Evolutionary conservation across 805 yeast genomes (phyloP), one percentile per base, ranked within the genome.

Genomic region (Candida saitoana): DNA sequence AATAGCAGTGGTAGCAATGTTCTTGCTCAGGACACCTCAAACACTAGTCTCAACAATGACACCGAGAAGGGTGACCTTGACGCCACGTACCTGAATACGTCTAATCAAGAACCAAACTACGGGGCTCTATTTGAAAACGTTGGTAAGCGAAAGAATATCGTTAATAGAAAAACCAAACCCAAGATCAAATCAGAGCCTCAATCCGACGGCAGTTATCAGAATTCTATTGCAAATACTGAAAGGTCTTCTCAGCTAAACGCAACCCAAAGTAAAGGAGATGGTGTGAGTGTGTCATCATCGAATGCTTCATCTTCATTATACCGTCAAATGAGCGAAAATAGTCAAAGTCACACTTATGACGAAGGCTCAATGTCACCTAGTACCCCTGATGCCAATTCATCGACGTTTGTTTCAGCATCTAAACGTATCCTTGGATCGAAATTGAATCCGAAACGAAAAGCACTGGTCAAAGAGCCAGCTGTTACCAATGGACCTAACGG

Each of bases 81-180:
- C 11, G 20, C 49, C 1, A 44, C 49, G 2, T 38, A 46, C 2
- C 54, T 49, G 50, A 49, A 52, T 35, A 37, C 41, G 16, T 56
- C 60, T 4, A 34, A 46, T 20, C 34, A 43, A 20, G 68, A 62
- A 40, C 74, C 74, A 2, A 69, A 69, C 48, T 69, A 69, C 48
- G 73, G 67, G 3, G 72, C 74, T 4, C 56, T 69, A 20, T 69
- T 69, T 49, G 65, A 69, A 42, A 65, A 65, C 35, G 72, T 69
- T 4, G 73, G 73, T 1, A 69, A 69, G 42, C 47, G 74, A 25
- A 61, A 64, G 45, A 59, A 51, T 19, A 59, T 61, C 16, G 65
- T 56, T 20, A 49, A 47, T 41, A 59, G 56, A 41, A 65, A 64
- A 36, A 33, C 51, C 15, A 64, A 59, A 30, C 39, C 48, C 3